Evolutionary conservation across 2,329 filamentous ascomycete species (phyloP).

Genomic region (Aspergillus sclerotialis): DNA sequence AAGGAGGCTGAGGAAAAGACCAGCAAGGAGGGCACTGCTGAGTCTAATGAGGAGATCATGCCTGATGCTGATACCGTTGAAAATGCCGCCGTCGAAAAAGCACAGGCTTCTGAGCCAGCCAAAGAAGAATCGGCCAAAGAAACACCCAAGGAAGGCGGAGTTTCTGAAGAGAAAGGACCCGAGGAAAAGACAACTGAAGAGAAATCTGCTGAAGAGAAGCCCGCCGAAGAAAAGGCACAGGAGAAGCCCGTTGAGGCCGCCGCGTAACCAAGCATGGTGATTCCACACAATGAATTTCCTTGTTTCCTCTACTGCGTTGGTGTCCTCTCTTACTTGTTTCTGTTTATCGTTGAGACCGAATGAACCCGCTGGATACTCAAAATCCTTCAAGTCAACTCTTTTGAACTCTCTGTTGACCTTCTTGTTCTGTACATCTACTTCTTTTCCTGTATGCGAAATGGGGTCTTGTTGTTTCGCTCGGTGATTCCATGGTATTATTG

Average conservation of each 20-base stretch:
- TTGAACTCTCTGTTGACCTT: conserved; percentile 1
- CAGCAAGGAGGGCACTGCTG: conserved; percentile 26
- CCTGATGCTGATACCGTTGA: conserved; percentile 33
- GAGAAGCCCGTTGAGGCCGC: conserved; percentile 20
- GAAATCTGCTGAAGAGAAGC: conserved; percentile 30
- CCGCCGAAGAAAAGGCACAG: conserved; percentile 16
- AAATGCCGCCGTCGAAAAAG: conserved; percentile 32
- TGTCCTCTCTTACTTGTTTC: conserved; percentile 5
- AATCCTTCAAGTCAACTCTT: too few species aligned
- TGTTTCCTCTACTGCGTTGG: conserved; percentile 8
- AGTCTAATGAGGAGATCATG: conserved; percentile 29
- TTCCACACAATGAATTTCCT: conserved; percentile 11
- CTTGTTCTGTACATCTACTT: conserved; percentile 1
- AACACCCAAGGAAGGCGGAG: conserved; percentile 4
- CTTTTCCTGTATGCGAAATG: too few species aligned
- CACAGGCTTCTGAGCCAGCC: conserved; percentile 11
- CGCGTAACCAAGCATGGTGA: conserved; percentile 21
- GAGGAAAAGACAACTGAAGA: conserved; percentile 24
- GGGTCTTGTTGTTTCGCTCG: too few species aligned
- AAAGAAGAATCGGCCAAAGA: conserved; percentile 19
- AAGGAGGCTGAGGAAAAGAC: conserved; percentile 29
- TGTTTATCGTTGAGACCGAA: too few species aligned
- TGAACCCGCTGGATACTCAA: too few species aligned
- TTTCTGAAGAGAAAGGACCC: conserved; percentile 14
- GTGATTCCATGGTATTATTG: too few species aligned